These are phyloP conservation scores for Fusarium sp. DNA, from an alignment of 2,329 filamentous ascomycete genomes.

Conservation along the genomic window DNA sequence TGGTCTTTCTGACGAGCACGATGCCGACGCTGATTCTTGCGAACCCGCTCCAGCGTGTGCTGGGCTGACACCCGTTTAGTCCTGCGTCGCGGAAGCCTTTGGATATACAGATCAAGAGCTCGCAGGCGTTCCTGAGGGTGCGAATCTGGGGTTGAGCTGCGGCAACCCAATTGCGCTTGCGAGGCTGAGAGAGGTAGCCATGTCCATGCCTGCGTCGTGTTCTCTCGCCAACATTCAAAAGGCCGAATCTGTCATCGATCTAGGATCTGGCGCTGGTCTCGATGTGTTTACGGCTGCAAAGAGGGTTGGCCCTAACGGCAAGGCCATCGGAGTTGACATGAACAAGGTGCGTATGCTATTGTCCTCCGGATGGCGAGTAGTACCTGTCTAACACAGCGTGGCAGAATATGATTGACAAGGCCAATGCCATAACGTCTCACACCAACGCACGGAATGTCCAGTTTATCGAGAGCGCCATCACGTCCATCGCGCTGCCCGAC, in stretches of 20 bases:
- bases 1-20: slow-evolving; percentile 1
- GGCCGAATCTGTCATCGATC: slow-evolving; percentile 65
- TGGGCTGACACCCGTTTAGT: background rate
- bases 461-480: slow-evolving; percentile 63
- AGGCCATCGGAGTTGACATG: slow-evolving; percentile 67
- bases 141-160: slow-evolving; percentile 64
- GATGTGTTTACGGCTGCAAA: slow-evolving; percentile 64
- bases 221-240: slow-evolving; percentile 41
- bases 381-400: background rate
- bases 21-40: background rate
- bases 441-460: slow-evolving; percentile 54
- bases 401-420: slow-evolving; percentile 64
- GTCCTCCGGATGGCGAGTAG: background rate
- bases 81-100: slow-evolving; percentile 55
- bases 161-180: slow-evolving; percentile 63
- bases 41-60: background rate
- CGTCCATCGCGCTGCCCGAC: slow-evolving; percentile 55
- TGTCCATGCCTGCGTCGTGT: background rate
- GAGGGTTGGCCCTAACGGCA: slow-evolving; percentile 58
- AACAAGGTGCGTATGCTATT: slow-evolving; percentile 55
- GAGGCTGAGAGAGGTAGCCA: slow-evolving; percentile 53
- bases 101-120: slow-evolving; percentile 62
- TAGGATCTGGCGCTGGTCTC: slow-evolving; percentile 66
- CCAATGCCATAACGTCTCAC: slow-evolving; percentile 55
- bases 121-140: slow-evolving; percentile 52